Percentiles rank a stretch among this genome's conserved stretches.
Conservation (phyloP, 768 basidiomycete genomes). For the Epithele typhae region DNA sequence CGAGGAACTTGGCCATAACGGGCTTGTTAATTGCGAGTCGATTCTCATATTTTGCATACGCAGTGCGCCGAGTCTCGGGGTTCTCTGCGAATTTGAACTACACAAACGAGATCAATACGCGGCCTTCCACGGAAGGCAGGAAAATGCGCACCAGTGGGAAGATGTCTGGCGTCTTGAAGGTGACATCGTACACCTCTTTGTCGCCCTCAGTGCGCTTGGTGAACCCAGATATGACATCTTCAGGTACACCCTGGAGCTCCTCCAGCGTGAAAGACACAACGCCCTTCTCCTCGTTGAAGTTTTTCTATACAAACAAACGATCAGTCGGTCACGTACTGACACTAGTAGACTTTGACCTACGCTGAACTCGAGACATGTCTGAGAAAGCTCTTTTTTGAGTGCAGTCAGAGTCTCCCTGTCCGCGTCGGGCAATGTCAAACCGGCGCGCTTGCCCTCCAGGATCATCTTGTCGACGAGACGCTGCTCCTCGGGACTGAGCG, state of each 20-base stretch:
- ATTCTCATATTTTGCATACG: conserved; percentile 64
- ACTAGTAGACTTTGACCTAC: conserved; percentile 35
- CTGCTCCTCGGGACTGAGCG: conserved; percentile 60
- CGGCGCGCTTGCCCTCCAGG: conserved; percentile 75
- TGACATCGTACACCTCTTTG: conserved; percentile 63
- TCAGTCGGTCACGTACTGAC: too few species aligned
- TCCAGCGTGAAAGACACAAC: conserved; percentile 60
- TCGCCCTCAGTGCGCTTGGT: conserved; percentile 55
- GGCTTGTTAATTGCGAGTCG: conserved; percentile 68
- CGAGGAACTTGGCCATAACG: conserved; percentile 61
- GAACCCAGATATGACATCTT: conserved; percentile 76
- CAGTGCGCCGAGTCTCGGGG: conserved; percentile 62
- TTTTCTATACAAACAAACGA: conserved; percentile 48
- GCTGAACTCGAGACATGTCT: conserved; percentile 73
- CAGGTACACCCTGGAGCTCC: conserved; percentile 77
- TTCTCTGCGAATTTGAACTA: conserved; percentile 79
- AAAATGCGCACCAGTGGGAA: conserved; percentile 57
- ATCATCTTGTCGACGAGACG: conserved; percentile 82
- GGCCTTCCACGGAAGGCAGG: background rate
- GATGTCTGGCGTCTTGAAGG: conserved; percentile 81
- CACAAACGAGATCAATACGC: background rate
- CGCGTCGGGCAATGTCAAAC: conserved; percentile 65
- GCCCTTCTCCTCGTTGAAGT: conserved; percentile 87
- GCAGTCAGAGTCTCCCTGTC: conserved; percentile 51
- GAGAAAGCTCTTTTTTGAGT: conserved; percentile 75